Conservation (phyloP, 805 yeast species). For the Yamadazyma scolyti region DNA sequence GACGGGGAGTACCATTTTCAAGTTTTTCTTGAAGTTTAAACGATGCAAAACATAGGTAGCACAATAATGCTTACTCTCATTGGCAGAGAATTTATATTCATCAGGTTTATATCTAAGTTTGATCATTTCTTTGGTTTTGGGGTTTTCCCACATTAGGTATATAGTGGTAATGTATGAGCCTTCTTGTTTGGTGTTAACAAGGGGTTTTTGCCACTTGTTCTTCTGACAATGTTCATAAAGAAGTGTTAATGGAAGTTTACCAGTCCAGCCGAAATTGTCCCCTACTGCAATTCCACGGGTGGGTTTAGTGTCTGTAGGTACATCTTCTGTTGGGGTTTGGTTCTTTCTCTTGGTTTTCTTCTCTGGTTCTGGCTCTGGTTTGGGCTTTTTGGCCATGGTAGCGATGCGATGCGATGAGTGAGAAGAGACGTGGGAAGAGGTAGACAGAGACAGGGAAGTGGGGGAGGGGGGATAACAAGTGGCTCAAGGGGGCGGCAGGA, state of each 20-base stretch:
- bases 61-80: constrained; percentile 86
- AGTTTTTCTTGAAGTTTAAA: constrained; percentile 72
- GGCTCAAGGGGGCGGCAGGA: no score
- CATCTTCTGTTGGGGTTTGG: constrained; percentile 1
- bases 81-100: constrained; percentile 67
- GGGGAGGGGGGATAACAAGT: no score
- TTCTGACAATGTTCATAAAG: constrained; percentile 86
- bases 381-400: constrained; percentile 2
- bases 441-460: no score
- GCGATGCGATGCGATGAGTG: no score
- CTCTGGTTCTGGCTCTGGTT: not conserved
- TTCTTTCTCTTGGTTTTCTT: constrained; percentile 1
- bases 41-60: constrained; percentile 87
- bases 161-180: constrained; percentile 65
- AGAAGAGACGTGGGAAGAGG: no score
- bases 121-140: constrained; percentile 71
- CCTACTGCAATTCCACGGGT: constrained; percentile 39
- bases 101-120: constrained; percentile 53
- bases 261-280: constrained; percentile 85
- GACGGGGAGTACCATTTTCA: constrained; percentile 84
- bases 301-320: constrained; percentile 21
- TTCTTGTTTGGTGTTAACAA: constrained; percentile 59
- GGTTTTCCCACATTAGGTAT: constrained; percentile 66
- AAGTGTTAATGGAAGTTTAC: constrained; percentile 84
- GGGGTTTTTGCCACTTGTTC: constrained; percentile 84